A percentile compares a stretch with the other conserved stretches of the same genome.
These are phyloP conservation scores for Mallotus japonicus DNA, from an alignment of 441 rosid genomes.

Conservation along the genomic window DNA sequence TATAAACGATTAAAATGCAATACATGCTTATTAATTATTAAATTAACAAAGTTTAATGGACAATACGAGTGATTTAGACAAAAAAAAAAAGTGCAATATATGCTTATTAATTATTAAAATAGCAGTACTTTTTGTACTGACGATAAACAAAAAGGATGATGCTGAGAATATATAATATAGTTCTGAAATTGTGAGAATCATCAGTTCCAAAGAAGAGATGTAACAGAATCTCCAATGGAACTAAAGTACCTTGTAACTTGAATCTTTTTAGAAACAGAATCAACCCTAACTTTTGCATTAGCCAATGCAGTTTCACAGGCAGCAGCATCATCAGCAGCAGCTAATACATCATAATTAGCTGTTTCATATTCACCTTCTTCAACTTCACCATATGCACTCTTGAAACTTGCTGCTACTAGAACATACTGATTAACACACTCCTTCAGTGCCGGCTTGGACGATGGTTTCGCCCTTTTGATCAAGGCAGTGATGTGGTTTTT, in stretches of 20 bases:
- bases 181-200: not conserved
- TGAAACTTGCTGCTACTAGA: not conserved
- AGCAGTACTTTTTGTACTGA: too few relatives aligned
- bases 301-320: not conserved
- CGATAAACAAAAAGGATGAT: too few relatives aligned
- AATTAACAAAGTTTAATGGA: too few relatives aligned
- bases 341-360: not conserved
- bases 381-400: constrained; percentile 12
- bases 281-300: not conserved
- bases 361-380: constrained; percentile 15
- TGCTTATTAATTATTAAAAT: too few relatives aligned
- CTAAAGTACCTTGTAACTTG: constrained; percentile 1
- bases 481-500: not conserved
- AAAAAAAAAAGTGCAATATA: too few relatives aligned
- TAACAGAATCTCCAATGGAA: constrained; percentile 13
- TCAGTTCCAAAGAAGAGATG: not conserved
- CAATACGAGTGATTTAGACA: too few relatives aligned
- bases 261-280: constrained; percentile 6
- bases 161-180: too few relatives aligned
- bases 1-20: too few relatives aligned
- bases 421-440: not conserved
- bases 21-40: too few relatives aligned
- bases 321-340: not conserved
- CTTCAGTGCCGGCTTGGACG: not conserved
- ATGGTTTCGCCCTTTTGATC: not conserved